phyloP scores from a whole-genome alignment of 345 rosid genomes.

The Fremontodendron californicum region DNA sequence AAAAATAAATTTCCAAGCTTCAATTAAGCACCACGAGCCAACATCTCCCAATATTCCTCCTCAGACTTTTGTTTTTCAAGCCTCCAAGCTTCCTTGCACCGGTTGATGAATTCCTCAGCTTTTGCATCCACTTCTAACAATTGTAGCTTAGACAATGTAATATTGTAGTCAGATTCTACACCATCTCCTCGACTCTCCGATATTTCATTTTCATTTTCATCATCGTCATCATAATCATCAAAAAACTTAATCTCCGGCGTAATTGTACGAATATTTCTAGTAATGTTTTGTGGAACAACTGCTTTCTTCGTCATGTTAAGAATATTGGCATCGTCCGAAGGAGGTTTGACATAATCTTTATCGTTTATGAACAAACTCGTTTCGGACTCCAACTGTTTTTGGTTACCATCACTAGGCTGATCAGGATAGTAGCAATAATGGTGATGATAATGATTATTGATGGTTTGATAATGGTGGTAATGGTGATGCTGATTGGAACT shows the following conservation, averaged over 20 bases:
- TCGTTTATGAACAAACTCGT: neutral
- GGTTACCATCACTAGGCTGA: neutral
- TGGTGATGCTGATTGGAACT: neutral
- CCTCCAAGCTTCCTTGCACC: neutral
- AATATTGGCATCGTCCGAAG: neutral
- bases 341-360: neutral
- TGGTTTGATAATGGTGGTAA: neutral
- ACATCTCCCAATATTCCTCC: conserved; percentile 13
- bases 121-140: conserved; percentile 23
- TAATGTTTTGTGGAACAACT: neutral
- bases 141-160: neutral
- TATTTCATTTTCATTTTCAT: neutral
- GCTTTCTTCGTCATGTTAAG: neutral
- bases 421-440: neutral
- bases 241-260: neutral
- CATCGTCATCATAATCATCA: neutral
- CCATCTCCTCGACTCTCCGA: no score
- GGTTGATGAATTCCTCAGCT: conserved; percentile 23
- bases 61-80: conserved; percentile 20
- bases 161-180: neutral
- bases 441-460: no score
- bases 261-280: neutral
- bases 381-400: no score
- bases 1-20: neutral
- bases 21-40: conserved; percentile 9